Evolutionary conservation across 305 asterid genomes (phyloP), one percentile per base, ranked within the genome.

Genomic region (Andrographis paniculata): DNA sequence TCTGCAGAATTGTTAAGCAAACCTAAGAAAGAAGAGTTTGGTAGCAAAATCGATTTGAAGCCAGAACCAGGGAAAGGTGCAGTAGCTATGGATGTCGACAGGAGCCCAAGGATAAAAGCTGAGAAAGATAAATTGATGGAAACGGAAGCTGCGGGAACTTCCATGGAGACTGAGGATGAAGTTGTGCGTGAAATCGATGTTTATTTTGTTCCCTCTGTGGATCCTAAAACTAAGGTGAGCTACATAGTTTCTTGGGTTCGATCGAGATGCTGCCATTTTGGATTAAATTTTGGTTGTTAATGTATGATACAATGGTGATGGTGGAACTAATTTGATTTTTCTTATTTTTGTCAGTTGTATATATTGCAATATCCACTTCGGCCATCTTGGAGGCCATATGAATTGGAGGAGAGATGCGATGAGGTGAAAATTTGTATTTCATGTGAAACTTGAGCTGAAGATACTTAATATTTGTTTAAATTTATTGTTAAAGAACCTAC

Each of bases 361-460:
- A 73, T 83, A 56, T 57, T 82, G 60, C 98, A 86, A 60, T 89
- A 65, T 63, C 95, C 94, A 2, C 60, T 80, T 17, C 78, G 95
- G 68, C 84, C 87, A 2, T 1, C 46, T 56, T 89, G 96, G 96
- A 68, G 95, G 45, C 96, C 98, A 0, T 89, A 89, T 64, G 98
- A 75, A 28, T 51, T 86, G 68, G 92, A 80, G 1, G 89, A 76
- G 3, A 67, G 74, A 56, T 28, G 33, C 33, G 10, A 6, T 6
- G 86, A 74, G 95, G 98, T 86, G 58, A 1, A 28, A 6, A 1
- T 28, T 28, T 28, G 1, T 28, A 6, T 28, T 28, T 28, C 11
- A 6, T 28, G n/a, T n/a, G n/a, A n/a, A n/a, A n/a, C n/a, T n/a
- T n/a, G n/a, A n/a, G n/a, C n/a, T n/a, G n/a, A n/a, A n/a, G n/a